These are phyloP conservation scores for Suillus luteus DNA, from an alignment of 768 basidiomycete genomes.

Conservation along the genomic window DNA sequence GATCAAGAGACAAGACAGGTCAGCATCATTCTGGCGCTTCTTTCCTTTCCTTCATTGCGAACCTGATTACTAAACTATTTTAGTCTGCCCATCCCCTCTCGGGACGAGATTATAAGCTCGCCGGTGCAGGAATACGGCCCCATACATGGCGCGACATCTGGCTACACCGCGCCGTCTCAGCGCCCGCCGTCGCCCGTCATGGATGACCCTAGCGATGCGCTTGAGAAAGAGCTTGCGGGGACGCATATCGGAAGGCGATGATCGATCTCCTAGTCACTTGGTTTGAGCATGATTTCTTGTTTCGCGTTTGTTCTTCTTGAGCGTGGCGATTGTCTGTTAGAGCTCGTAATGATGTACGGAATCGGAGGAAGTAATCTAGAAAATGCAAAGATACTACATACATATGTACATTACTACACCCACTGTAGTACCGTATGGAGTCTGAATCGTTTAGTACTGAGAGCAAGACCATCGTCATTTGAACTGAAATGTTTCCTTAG, in stretches of 20 bases:
- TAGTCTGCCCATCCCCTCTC: conserved; percentile 77
- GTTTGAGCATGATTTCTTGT: neutral
- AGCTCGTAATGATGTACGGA: neutral
- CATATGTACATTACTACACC: neutral
- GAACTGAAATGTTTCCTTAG: no score
- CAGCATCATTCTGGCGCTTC: conserved; percentile 8
- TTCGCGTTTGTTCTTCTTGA: neutral
- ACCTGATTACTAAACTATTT: neutral
- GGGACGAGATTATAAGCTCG: conserved; percentile 80
- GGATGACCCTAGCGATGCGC: conserved; percentile 83
- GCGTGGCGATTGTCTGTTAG: neutral
- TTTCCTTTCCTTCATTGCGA: neutral
- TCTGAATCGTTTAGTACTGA: neutral
- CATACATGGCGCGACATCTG: conserved; percentile 68
- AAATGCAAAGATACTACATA: neutral
- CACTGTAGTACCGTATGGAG: neutral
- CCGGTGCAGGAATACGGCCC: conserved; percentile 64
- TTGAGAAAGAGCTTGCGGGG: conserved; percentile 84
- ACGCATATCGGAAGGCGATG: conserved; percentile 51
- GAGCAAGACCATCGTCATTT: no score
- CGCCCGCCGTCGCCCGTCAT: conserved; percentile 69
- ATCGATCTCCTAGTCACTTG: conserved; percentile 3
- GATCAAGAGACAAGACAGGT: conserved; percentile 80
- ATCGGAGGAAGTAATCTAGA: neutral
- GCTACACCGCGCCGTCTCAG: conserved; percentile 52